Conservation (phyloP, 2,329 filamentous ascomycete genomes). For the Fusarium sp. region DNA sequence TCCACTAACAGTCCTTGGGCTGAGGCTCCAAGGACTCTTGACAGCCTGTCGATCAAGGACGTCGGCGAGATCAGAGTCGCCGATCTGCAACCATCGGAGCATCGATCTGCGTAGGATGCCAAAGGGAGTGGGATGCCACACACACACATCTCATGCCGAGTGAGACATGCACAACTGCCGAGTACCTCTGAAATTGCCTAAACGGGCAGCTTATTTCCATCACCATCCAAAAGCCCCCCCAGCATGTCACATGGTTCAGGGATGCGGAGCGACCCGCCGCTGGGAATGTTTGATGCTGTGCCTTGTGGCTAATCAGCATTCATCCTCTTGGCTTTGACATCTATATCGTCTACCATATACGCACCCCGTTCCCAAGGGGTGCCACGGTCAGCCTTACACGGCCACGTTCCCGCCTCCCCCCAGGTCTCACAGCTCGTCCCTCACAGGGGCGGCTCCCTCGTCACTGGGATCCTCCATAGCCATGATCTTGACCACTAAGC, state of each 20-base stretch:
- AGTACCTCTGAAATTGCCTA: conserved; percentile 20
- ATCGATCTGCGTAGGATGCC: conserved; percentile 4
- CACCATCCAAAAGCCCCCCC: conserved; percentile 6
- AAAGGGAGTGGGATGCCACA: conserved; percentile 7
- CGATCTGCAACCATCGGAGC: conserved; percentile 31
- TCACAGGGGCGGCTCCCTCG: conserved; percentile 43
- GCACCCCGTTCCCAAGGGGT: conserved; percentile 1
- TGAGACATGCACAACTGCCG: conserved; percentile 18
- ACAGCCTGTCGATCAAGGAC: conserved; percentile 24
- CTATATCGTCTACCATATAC: conserved; percentile 2
- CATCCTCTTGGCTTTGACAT: conserved; percentile 4
- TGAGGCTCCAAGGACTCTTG: neutral
- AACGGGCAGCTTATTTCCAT: conserved; percentile 25
- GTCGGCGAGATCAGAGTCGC: neutral
- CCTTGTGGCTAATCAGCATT: conserved; percentile 15
- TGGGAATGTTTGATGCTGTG: conserved; percentile 14
- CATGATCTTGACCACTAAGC: conserved; percentile 97
- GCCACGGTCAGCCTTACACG: conserved; percentile 8
- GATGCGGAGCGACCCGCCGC: conserved; percentile 21
- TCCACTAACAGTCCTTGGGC: conserved; percentile 19
- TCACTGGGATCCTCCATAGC: conserved; percentile 79
- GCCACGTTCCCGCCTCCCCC: neutral
- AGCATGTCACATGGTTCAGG: conserved; percentile 29
- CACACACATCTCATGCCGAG: neutral
- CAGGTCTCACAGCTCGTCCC: conserved; percentile 61